Base-by-base conservation (phyloP, 768 basidiomycete species). In the Tricholoma furcatifolium region DNA sequence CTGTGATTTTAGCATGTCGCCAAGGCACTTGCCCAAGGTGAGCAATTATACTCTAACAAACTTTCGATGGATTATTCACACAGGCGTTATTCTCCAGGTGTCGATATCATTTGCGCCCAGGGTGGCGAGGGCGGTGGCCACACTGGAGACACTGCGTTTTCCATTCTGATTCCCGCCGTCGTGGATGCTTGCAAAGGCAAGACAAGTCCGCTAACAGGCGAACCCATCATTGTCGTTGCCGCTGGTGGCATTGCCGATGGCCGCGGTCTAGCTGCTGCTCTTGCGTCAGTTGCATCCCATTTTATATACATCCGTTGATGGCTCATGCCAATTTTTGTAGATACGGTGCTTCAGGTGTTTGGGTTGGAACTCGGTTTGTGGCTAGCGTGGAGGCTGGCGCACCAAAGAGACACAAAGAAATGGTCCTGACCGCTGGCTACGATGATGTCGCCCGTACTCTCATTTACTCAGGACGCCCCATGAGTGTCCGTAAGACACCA, bases 51-150 rank as follows among this genome's bases (percentile, higher is more conserved):
- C 32, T 39, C 6, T 21, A 32, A 21, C 35, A 12, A 40, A 47
- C 6, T 6, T 36, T 8, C 9, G 10, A 35, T 36, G n/a, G n/a
- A 7, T 8, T 53, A 42, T 36, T 53, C 40, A 40, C 42, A 39
- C 15, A 36, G 6, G 9, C 21, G 27, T 18, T 6, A n/a, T n/a
- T n/a, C n/a, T n/a, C n/a, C 59, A 78, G 90, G 91, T n/a, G 90
- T 93, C 14, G 92, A 95, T 60, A 82, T 94, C 55, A 92, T 95
- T 43, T 91, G 92, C 63, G 91, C 89, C 1, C 91, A 91, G 66
- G 88, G 87, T 31, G 90, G 89, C 15, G 91, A 93, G 68, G 92
- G 91, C 17, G 91, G 92, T 23, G 92, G 91, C 11, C 92, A 93
- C 70, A 93, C 92, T 1, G 90, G 93, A 36, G 87, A 91, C 49